Base-by-base conservation (phyloP, 805 yeast genomes). In the Spathaspora passalidarum region DNA sequence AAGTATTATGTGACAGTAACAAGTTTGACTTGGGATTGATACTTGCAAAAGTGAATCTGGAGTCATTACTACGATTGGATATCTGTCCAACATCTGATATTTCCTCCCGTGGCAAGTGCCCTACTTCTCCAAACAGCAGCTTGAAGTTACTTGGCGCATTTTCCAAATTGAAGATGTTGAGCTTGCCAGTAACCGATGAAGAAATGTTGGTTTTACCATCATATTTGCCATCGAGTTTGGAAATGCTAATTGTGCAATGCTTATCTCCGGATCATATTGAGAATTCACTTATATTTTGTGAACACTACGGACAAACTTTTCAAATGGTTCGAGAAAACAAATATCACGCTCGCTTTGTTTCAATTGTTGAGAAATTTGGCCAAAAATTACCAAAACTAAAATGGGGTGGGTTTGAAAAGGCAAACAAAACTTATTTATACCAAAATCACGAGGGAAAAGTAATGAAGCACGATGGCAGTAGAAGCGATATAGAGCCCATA, bases 301-400 rank as follows among this genome's bases (percentile, higher is more conserved):
- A 29, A n/a, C 34, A 29, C 14, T 29, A 29, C 14, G 13, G 34
- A 17, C 34, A 29, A 13, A 9, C 8, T 3, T 13, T 9, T 8
- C 34, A 29, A 29, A 29, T 29, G 13, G 14, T 3, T 7, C 14
- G 34, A n/a, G 34, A 29, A 29, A 29, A 6, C 22, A 35, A 17
- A 5, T 14, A 35, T 6, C 5, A 16, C 10, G n/a, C 13, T 35
- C 22, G 9, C 10, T 35, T 35, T 35, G 7, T 16, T 4, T 1
- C 11, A 18, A 35, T 35, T 35, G 26, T 36, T 36, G 32, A 11
- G 32, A 23, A 44, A 37, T 32, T 43, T 43, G 14, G 41, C 21
- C 41, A 46, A 16, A 43, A 43, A 13, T 44, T 48, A 18, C 32
- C 44, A 4, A 41, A 50, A 29, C 42, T 48, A 13, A 32, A 23